Conservation (phyloP, 208 protist genomes). For the Leishmania mexicana region DNA sequence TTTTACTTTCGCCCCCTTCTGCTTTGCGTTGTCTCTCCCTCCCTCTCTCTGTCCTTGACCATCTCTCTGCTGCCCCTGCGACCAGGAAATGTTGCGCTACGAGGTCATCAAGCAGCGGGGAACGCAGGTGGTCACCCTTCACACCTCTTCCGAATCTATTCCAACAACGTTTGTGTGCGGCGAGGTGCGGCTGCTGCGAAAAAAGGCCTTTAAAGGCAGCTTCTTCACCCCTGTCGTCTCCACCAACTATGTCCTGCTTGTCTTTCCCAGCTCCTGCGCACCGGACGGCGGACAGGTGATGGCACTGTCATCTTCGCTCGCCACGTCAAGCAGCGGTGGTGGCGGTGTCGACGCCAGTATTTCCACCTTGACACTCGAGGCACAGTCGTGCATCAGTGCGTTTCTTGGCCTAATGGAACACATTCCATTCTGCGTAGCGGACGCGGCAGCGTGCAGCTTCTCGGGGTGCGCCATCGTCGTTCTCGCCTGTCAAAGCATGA, state of each 20-base stretch:
- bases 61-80: background rate
- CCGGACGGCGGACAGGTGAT: background rate
- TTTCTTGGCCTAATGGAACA: conserved; percentile 33
- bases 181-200: conserved; percentile 58
- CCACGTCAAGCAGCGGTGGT: background rate
- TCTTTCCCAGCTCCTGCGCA: conserved; percentile 53
- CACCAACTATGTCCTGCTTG: conserved; percentile 59
- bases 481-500: conserved; percentile 48
- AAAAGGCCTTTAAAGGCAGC: conserved; percentile 63
- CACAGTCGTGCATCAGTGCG: conserved; percentile 37
- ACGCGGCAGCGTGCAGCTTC: conserved; percentile 57
- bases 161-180: conserved; percentile 28
- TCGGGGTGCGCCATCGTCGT: conserved; percentile 53
- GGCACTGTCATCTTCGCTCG: background rate
- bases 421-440: conserved; percentile 28
- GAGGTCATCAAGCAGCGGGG: conserved; percentile 18
- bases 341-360: background rate
- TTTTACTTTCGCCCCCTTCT: background rate
- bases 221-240: conserved; percentile 81
- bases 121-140: conserved; percentile 28
- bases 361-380: conserved; percentile 21
- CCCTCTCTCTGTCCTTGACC: background rate
- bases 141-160: conserved; percentile 4
- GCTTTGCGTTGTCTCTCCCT: background rate
- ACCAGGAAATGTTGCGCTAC: conserved; percentile 17